Percentiles rank a stretch among this genome's conserved stretches.
Evolutionary conservation across 768 basidiomycete genomes (phyloP).

Genomic region (Boletus pseudopeckii): DNA sequence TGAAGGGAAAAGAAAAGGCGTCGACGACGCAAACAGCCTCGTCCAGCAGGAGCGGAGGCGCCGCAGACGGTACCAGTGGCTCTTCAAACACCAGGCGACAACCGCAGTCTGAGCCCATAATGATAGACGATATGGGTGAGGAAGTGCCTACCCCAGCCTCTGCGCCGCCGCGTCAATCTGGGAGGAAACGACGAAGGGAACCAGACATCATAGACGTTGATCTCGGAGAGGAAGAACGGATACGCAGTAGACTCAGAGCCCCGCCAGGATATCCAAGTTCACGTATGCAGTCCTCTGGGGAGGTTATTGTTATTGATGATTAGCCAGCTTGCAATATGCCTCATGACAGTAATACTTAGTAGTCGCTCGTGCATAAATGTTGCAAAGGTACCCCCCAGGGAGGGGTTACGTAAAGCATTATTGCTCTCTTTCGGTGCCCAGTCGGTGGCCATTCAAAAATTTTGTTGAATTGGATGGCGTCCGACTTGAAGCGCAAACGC

Average conservation of each 20-base stretch:
- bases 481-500: conserved; percentile 29
- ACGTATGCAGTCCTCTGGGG: conserved; percentile 27
- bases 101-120: conserved; percentile 20
- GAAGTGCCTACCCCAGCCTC: conserved; percentile 13
- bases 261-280: conserved; percentile 10
- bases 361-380: background rate
- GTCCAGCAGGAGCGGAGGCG: conserved; percentile 4
- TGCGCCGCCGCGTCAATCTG: conserved; percentile 2
- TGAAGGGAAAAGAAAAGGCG: conserved; percentile 38
- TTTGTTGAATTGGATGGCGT: conserved; percentile 12
- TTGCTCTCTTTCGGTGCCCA: background rate
- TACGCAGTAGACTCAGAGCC: conserved; percentile 18
- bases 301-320: conserved; percentile 47
- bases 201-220: conserved; percentile 28
- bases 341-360: background rate
- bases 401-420: conserved; percentile 14
- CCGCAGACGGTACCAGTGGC: conserved; percentile 9
- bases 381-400: background rate
- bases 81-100: conserved; percentile 14
- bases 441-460: background rate
- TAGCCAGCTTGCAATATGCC: conserved; percentile 6
- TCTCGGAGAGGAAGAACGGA: conserved; percentile 27
- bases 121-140: conserved; percentile 33
- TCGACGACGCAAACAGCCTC: conserved; percentile 3
- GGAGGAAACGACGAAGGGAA: conserved; percentile 38